Percentiles rank a stretch among this genome's conserved stretches.
Conservation (phyloP, 2,329 filamentous ascomycete species). For the Clonostachys sp. region DNA sequence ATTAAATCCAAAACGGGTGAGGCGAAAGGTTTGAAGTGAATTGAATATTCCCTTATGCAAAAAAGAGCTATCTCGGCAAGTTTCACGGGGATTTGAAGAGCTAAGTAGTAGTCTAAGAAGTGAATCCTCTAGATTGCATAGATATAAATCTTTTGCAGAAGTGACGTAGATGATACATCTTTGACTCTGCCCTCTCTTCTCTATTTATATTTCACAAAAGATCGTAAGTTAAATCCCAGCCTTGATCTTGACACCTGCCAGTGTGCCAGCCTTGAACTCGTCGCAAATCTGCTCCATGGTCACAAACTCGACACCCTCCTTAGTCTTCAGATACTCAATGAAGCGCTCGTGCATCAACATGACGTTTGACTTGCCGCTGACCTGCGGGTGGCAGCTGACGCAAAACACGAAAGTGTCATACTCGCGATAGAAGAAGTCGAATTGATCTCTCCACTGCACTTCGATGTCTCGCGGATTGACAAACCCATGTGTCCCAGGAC, state of each 20-base stretch:
- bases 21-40: too few species aligned
- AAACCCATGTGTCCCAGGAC: conserved; percentile 23
- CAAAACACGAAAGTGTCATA: conserved; percentile 40
- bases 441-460: conserved; percentile 38
- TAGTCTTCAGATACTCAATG: conserved; percentile 36
- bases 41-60: too few species aligned
- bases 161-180: too few species aligned
- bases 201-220: too few species aligned
- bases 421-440: conserved; percentile 36
- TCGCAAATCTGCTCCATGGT: conserved; percentile 3
- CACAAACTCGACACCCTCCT: conserved; percentile 33
- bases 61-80: too few species aligned
- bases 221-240: background rate
- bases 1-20: too few species aligned
- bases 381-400: conserved; percentile 40
- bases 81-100: too few species aligned
- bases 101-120: too few species aligned
- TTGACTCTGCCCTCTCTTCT: too few species aligned
- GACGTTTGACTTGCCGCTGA: conserved; percentile 39
- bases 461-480: conserved; percentile 34
- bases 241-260: conserved; percentile 4
- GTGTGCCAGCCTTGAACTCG: conserved; percentile 1
- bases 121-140: too few species aligned
- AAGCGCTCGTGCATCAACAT: conserved; percentile 38
- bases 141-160: too few species aligned